These are phyloP conservation scores for Colletotrichum sp. DNA, from an alignment of 2,329 filamentous ascomycete species.

Conservation along the genomic window DNA sequence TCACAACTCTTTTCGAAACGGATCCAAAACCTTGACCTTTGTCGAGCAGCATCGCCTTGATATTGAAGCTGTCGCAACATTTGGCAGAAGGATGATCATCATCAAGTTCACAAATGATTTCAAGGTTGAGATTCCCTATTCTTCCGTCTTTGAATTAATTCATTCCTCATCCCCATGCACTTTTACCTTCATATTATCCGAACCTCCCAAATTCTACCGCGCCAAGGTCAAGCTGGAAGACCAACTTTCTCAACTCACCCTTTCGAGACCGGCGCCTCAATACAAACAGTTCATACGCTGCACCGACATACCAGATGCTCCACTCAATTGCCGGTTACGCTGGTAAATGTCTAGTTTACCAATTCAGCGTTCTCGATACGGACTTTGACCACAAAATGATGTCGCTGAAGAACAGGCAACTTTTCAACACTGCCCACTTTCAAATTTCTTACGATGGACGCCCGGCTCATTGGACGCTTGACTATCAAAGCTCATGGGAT, in stretches of 20 bases:
- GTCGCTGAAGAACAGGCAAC: constrained; percentile 26
- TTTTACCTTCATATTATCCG: constrained; percentile 55
- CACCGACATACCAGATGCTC: constrained; percentile 25
- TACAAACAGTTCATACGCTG: neutral
- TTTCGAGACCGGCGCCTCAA: neutral
- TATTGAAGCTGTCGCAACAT: constrained; percentile 42
- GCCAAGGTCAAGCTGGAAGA: neutral
- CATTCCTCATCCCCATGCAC: constrained; percentile 36
- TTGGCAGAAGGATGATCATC: constrained; percentile 46
- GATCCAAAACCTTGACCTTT: constrained; percentile 41
- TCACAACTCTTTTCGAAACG: constrained; percentile 45
- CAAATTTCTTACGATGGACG: neutral
- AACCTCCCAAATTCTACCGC: constrained; percentile 54
- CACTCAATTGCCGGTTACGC: constrained; percentile 35
- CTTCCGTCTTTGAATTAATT: constrained; percentile 51
- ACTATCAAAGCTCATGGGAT: constrained; percentile 29
- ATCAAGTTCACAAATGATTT: constrained; percentile 31
- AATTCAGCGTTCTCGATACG: constrained; percentile 29
- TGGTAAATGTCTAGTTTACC: constrained; percentile 51
- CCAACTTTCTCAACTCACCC: neutral
- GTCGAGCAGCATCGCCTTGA: constrained; percentile 40
- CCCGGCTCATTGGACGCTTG: neutral
- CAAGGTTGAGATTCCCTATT: constrained; percentile 47
- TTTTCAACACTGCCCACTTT: constrained; percentile 21
- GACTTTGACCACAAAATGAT: constrained; percentile 26